Conservation (phyloP, 805 yeast species). For the Maudiozyma barnettii region DNA sequence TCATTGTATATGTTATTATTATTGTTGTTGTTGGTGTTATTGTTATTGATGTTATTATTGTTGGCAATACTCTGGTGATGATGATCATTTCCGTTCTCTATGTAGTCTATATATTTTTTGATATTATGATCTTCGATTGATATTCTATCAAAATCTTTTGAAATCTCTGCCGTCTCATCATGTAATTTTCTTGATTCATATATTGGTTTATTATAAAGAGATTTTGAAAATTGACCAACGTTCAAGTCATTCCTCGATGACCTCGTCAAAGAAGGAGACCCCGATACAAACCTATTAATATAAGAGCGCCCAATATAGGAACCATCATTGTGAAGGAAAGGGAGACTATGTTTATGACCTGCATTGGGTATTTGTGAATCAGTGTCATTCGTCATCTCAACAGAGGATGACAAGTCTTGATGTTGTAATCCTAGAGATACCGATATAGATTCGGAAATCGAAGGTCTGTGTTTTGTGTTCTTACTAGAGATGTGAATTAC, state of each 20-base stretch:
- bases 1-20: not conserved
- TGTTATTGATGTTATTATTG: not conserved
- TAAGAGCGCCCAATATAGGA: constrained; percentile 25
- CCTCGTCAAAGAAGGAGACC: constrained; percentile 8
- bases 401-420: constrained; percentile 4
- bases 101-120: constrained; percentile 8
- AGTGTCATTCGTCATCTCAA: not conserved
- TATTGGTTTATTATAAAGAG: constrained; percentile 10
- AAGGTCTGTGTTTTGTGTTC: constrained; percentile 2
- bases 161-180: constrained; percentile 27
- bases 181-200: constrained; percentile 24
- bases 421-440: constrained; percentile 25
- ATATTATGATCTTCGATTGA: constrained; percentile 14
- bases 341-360: not conserved
- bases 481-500: constrained; percentile 1
- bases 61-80: not conserved
- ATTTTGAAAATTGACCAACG: constrained; percentile 9
- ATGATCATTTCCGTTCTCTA: constrained; percentile 5
- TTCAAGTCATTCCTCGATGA: constrained; percentile 3
- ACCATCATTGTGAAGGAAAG: constrained; percentile 2
- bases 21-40: not conserved
- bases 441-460: constrained; percentile 25
- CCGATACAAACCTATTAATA: constrained; percentile 21
- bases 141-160: constrained; percentile 20
- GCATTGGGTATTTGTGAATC: not conserved